Base-by-base conservation (phyloP, 768 basidiomycete genomes). In the Podaxis rugospora region DNA sequence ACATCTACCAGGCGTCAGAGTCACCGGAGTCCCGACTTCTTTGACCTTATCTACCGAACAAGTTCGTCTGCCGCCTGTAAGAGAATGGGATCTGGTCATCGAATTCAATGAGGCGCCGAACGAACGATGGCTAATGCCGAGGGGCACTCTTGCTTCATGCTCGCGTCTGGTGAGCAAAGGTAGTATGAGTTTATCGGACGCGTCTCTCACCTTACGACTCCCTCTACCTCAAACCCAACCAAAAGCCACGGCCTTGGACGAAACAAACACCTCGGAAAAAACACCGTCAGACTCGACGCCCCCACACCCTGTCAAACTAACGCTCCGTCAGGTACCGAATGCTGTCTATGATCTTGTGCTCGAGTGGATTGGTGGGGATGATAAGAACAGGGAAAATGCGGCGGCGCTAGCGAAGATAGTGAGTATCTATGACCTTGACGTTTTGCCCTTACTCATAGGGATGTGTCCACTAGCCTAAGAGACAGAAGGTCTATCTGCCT, bases 121-220 rank as follows among this genome's bases (percentile, higher is more conserved):
- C 46, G 88, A 90, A 51, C 81, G 85, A n/a, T 87, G 84, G 83
- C 65, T 88, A 5, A 76, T 92, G 57, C 89, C 90, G 55, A 82
- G 88, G 35, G 84, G 82, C 21, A 54, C 59, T 16, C 52, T 61
- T 46, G 59, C 59, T 21, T 61, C 59, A 49, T 61, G 59, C 40
- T 55, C 59, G 36, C 59, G 59, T 25, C 27, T 61, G 14, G 52
- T 61, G 35, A 47, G 18, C 18, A 55, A 55, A 39, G 53, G 37
- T 18, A 23, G 18, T 21, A 37, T 35, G 14, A 23, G 11, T 9
- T 49, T 55, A 27, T 18, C 59, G 5, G 59, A 61, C 11, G 44
- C 37, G 9, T 49, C 52, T 35, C 46, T 62, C 63, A 49, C 63
- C 39, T 64, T 63, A 36, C 70, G 78, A 65, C 59, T 85, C 47